These are phyloP conservation scores for Galerina marginata DNA, from an alignment of 768 basidiomycete genomes.

Conservation along the genomic window DNA sequence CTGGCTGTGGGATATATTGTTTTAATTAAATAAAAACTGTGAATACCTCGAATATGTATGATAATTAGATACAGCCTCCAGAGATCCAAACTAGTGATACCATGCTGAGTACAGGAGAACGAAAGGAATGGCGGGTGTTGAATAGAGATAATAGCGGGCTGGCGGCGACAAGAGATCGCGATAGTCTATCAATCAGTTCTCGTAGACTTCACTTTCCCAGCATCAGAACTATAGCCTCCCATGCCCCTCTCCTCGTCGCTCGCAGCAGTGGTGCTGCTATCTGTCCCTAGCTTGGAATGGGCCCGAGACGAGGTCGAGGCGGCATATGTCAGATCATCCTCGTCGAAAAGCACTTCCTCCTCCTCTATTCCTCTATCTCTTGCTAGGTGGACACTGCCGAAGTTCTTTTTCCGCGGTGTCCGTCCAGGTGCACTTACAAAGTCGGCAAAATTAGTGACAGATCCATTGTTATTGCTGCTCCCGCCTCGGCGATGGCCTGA, in stretches of 20 bases:
- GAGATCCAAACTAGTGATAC: constrained; percentile 16
- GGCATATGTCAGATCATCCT: constrained; percentile 53
- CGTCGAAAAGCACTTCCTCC: constrained; percentile 69
- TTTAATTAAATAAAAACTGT: constrained; percentile 10
- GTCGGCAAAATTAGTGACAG: constrained; percentile 63
- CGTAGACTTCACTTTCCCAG: constrained; percentile 17
- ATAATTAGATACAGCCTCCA: constrained; percentile 26
- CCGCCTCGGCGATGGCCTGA: constrained; percentile 40
- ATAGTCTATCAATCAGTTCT: constrained; percentile 6
- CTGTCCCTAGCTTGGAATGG: constrained; percentile 50
- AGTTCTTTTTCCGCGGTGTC: constrained; percentile 32
- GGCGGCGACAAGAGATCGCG: neutral
- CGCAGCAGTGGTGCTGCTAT: constrained; percentile 43
- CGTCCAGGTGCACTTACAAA: constrained; percentile 63
- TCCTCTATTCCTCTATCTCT: constrained; percentile 46
- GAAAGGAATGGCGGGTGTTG: constrained; percentile 1
- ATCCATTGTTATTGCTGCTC: constrained; percentile 31
- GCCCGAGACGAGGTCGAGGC: constrained; percentile 45
- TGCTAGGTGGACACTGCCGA: constrained; percentile 28
- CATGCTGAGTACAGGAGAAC: constrained; percentile 1
- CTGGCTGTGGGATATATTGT: neutral
- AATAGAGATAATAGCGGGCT: neutral
- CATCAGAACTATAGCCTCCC: constrained; percentile 17
- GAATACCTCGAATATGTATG: constrained; percentile 21
- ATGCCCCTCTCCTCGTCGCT: constrained; percentile 45